These are phyloP conservation scores for Penicillium corylophilum DNA, from an alignment of 2,329 filamentous ascomycete genomes.

Conservation along the genomic window DNA sequence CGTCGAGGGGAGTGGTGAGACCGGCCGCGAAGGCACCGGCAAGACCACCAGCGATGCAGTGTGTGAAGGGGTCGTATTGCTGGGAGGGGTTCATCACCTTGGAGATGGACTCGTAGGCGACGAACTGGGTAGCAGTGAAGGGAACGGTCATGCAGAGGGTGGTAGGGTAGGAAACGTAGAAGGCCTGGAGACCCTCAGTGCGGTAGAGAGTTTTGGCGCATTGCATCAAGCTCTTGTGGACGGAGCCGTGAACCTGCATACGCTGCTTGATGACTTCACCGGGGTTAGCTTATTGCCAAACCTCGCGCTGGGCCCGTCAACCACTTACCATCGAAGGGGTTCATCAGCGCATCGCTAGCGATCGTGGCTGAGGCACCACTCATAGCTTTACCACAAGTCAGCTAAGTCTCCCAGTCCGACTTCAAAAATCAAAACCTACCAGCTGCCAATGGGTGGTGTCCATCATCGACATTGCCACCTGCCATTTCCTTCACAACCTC, in stretches of 20 bases:
- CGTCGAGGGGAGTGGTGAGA: slow-evolving; percentile 92
- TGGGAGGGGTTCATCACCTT: slow-evolving; percentile 83
- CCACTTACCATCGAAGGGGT: slow-evolving; percentile 87
- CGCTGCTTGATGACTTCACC: slow-evolving; percentile 91
- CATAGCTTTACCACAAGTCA: slow-evolving; percentile 59
- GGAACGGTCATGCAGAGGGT: slow-evolving; percentile 98
- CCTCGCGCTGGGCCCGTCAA: neutral
- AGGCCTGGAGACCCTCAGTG: slow-evolving; percentile 82
- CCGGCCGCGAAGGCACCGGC: slow-evolving; percentile 92
- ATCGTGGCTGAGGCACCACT: slow-evolving; percentile 95
- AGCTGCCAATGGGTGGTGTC: slow-evolving; percentile 90
- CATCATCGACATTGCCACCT: slow-evolving; percentile 79
- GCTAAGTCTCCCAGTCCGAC: neutral
- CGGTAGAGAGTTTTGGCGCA: slow-evolving; percentile 87
- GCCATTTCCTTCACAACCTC: slow-evolving; percentile 95
- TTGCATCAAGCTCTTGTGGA: slow-evolving; percentile 80
- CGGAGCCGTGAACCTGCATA: slow-evolving; percentile 98
- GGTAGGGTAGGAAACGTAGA: slow-evolving; percentile 98
- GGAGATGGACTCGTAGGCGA: slow-evolving; percentile 95
- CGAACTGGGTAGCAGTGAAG: slow-evolving; percentile 95
- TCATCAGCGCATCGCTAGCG: slow-evolving; percentile 97
- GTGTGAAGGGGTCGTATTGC: slow-evolving; percentile 84
- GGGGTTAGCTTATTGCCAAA: neutral
- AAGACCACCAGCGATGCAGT: slow-evolving; percentile 87
- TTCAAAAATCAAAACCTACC: slow-evolving; percentile 55